Evolutionary conservation across 2,329 filamentous ascomycete species (phyloP).

Genomic region (Paraphoma sp.): DNA sequence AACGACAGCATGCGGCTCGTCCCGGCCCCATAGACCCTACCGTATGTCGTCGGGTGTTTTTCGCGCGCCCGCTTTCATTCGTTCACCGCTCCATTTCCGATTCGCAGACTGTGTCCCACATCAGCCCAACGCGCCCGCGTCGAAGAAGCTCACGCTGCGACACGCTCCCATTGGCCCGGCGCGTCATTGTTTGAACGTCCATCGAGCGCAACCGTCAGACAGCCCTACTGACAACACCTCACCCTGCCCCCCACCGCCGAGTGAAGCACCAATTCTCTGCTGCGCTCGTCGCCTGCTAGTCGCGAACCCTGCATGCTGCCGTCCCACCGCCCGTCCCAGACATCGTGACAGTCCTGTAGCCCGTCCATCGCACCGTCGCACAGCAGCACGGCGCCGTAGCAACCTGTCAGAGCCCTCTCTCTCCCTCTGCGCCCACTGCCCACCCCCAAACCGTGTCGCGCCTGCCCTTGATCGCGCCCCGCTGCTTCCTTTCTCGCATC

Average conservation of each 20-base stretch:
- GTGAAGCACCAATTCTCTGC: conserved; percentile 11
- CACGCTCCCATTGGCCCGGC: conserved; percentile 21
- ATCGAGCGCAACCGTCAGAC: conserved; percentile 1
- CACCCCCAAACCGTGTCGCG: neutral
- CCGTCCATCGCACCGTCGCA: neutral
- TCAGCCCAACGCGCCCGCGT: neutral
- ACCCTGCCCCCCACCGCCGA: conserved; percentile 12
- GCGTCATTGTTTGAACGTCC: conserved; percentile 19
- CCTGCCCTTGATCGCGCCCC: neutral
- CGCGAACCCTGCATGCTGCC: conserved; percentile 15
- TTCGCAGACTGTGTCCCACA: neutral
- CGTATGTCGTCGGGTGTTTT: neutral
- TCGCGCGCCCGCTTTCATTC: neutral
- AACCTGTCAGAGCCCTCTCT: neutral
- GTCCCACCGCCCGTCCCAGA: conserved; percentile 16
- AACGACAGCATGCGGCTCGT: neutral
- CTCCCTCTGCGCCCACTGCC: neutral
- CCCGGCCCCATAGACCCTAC: neutral
- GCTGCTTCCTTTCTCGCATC: neutral
- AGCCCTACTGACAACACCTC: conserved; percentile 19
- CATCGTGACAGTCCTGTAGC: neutral
- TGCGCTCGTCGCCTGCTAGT: conserved; percentile 14
- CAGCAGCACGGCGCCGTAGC: neutral
- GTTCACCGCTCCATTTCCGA: neutral
- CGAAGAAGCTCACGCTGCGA: conserved; percentile 1